A percentile compares a stretch with the other conserved stretches of the same genome.
These are phyloP conservation scores for Pseudopyrenochaeta lycopersici DNA, from an alignment of 2,329 filamentous ascomycete genomes.

Conservation along the genomic window DNA sequence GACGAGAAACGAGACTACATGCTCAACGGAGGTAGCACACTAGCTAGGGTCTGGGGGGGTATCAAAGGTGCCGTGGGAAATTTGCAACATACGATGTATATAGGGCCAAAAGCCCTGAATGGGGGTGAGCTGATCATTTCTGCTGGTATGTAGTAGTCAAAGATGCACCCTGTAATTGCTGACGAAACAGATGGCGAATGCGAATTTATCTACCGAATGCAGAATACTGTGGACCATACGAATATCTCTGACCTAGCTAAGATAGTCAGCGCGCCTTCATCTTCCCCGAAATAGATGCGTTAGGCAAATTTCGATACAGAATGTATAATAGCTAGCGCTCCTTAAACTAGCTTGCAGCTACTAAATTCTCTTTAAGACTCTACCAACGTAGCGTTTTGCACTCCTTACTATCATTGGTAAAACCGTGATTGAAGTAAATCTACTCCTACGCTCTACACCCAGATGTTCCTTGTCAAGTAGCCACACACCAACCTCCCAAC, in stretches of 20 bases:
- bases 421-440: too few relatives aligned
- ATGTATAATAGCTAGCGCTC: too few relatives aligned
- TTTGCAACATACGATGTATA: conserved; percentile 24
- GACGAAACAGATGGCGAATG: conserved; percentile 22
- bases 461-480: too few relatives aligned
- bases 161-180: not conserved
- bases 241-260: conserved; percentile 23
- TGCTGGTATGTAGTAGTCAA: not conserved
- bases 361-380: too few relatives aligned
- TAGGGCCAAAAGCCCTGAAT: conserved; percentile 34
- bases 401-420: too few relatives aligned
- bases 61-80: conserved; percentile 28
- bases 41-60: conserved; percentile 21
- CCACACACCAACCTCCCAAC: too few relatives aligned
- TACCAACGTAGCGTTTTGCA: too few relatives aligned
- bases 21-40: conserved; percentile 22
- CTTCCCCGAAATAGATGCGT: too few relatives aligned
- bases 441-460: too few relatives aligned
- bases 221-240: conserved; percentile 36
- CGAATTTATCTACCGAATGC: conserved; percentile 37
- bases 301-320: too few relatives aligned
- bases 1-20: conserved; percentile 32
- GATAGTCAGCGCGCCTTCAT: not conserved
- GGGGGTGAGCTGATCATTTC: conserved; percentile 32
- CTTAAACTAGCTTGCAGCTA: too few relatives aligned